Conservation (phyloP, 2,329 filamentous ascomycete genomes). For the Aureobasidium sp. region DNA sequence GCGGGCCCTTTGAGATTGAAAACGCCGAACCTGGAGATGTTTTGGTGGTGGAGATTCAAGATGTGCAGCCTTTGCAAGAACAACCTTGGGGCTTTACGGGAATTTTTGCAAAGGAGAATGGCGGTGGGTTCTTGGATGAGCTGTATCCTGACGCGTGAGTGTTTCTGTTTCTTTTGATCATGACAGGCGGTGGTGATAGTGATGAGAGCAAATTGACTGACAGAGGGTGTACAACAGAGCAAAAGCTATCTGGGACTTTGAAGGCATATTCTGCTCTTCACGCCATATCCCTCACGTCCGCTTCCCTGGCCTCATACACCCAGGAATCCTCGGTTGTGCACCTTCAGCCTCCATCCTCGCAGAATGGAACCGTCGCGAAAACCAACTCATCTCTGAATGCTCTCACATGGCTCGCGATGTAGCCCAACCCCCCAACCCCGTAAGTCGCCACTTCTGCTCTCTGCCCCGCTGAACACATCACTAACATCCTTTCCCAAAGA, state of each 20-base stretch:
- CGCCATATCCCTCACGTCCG: slow-evolving; percentile 81
- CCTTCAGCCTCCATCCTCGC: slow-evolving; percentile 68
- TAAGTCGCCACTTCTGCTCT: too few species aligned
- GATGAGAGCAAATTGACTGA: too few species aligned
- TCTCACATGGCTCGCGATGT: slow-evolving; percentile 60
- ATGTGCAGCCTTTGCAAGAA: slow-evolving; percentile 80
- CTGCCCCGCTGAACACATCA: too few species aligned
- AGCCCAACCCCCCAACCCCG: slow-evolving; percentile 65
- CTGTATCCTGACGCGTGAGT: slow-evolving; percentile 71
- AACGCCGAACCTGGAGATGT: slow-evolving; percentile 78
- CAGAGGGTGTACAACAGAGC: slow-evolving; percentile 51
- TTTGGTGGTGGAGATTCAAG: slow-evolving; percentile 80
- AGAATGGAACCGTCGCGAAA: slow-evolving; percentile 78
- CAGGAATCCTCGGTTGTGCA: slow-evolving; percentile 82
- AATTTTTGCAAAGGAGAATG: slow-evolving; percentile 69
- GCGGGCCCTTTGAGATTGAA: slow-evolving; percentile 80
- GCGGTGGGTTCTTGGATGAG: slow-evolving; percentile 82
- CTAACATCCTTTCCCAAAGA: too few species aligned
- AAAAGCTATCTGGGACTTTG: slow-evolving; percentile 70
- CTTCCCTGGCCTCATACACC: slow-evolving; percentile 83
- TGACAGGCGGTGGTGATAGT: too few species aligned
- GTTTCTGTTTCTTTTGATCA: too few species aligned
- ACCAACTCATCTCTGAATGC: slow-evolving; percentile 61
- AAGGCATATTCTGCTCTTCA: slow-evolving; percentile 72
- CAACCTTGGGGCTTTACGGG: slow-evolving; percentile 88